phyloP scores from a whole-genome alignment of 768 basidiomycete genomes.

The Rhodotorula diobovata region DNA sequence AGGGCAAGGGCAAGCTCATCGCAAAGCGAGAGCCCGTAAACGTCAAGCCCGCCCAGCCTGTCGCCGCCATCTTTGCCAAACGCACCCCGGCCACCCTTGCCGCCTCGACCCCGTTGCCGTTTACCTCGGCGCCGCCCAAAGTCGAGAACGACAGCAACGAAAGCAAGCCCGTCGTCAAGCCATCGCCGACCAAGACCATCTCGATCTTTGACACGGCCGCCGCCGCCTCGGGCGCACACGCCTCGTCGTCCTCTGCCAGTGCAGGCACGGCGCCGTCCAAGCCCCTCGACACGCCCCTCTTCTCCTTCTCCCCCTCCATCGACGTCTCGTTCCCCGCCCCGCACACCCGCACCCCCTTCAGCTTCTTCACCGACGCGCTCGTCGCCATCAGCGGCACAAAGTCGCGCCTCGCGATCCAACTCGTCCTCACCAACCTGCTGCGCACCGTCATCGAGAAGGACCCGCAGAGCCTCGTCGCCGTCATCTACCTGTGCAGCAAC shows the following conservation, averaged over 20 bases:
- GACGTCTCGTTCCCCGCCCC: constrained; percentile 27
- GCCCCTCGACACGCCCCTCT: constrained; percentile 40
- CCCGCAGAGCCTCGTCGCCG: constrained; percentile 60
- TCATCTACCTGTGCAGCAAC: constrained; percentile 42
- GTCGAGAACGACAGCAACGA: background rate
- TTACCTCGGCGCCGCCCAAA: background rate
- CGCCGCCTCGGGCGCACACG: constrained; percentile 5
- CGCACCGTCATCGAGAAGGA: constrained; percentile 64
- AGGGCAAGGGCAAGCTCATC: background rate
- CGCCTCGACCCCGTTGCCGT: background rate
- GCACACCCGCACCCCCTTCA: constrained; percentile 54
- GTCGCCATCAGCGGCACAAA: constrained; percentile 61
- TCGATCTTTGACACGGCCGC: constrained; percentile 22
- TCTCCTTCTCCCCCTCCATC: constrained; percentile 33
- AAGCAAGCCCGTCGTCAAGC: constrained; percentile 15
- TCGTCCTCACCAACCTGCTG: constrained; percentile 68
- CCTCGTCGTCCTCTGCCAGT: background rate
- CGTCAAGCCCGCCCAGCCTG: background rate
- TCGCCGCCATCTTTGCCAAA: constrained; percentile 13
- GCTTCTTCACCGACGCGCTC: constrained; percentile 65
- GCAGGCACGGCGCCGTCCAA: background rate
- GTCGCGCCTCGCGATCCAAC: constrained; percentile 66
- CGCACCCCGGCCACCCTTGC: background rate
- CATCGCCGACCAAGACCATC: constrained; percentile 21
- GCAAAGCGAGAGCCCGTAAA: background rate